phyloP scores from a whole-genome alignment of 306 rosid species.

The Cyamopsis tetragonoloba region DNA sequence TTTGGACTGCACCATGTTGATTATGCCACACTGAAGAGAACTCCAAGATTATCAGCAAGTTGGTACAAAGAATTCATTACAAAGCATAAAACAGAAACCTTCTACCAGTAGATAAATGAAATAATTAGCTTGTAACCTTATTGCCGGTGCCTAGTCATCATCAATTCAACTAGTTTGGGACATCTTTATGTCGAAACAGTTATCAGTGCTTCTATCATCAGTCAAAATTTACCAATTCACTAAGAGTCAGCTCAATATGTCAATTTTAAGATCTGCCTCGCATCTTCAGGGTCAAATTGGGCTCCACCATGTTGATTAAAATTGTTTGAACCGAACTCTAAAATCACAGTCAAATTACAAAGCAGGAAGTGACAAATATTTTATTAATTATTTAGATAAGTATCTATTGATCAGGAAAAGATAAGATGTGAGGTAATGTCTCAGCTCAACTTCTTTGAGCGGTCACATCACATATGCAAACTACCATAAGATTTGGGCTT shows the following conservation, averaged over 20 bases:
- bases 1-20: constrained; percentile 46
- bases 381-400: no score
- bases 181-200: no score
- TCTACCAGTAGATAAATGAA: not conserved
- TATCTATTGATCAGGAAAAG: no score
- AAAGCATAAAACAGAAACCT: constrained; percentile 16
- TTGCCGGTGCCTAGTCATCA: not conserved
- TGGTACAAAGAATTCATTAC: constrained; percentile 48
- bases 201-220: not conserved
- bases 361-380: no score
- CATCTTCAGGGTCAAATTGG: not conserved
- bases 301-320: not conserved
- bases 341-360: no score
- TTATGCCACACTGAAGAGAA: constrained; percentile 41
- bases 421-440: no score
- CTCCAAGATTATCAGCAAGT: constrained; percentile 41
- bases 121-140: not conserved
- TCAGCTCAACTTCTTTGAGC: no score
- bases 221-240: not conserved
- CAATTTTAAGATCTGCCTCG: not conserved
- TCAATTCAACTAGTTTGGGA: not conserved
- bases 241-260: not conserved
- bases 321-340: no score
- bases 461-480: no score
- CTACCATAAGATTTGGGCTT: not conserved